phyloP scores from a whole-genome alignment of 257 asterid genomes.

The Solanum chmielewskii region DNA sequence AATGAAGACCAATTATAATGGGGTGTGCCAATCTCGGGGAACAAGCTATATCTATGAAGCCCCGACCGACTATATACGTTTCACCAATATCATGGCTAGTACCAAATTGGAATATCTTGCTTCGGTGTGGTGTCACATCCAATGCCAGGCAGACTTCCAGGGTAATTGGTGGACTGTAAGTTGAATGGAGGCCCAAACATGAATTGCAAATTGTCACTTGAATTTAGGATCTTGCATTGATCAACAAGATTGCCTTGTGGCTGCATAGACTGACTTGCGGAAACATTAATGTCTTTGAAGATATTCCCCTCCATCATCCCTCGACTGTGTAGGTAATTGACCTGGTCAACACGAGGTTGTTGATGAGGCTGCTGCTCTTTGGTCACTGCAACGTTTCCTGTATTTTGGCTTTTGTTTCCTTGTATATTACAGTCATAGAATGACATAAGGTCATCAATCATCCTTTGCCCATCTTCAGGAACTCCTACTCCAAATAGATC shows the following conservation, averaged over 20 bases:
- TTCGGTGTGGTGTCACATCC: slow-evolving; percentile 23
- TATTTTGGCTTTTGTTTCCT: slow-evolving; percentile 20
- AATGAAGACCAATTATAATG: not conserved
- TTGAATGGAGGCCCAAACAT: slow-evolving; percentile 45
- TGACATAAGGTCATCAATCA: slow-evolving; percentile 59
- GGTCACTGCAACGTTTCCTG: slow-evolving; percentile 2
- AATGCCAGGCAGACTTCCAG: slow-evolving; percentile 24
- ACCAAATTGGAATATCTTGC: slow-evolving; percentile 48
- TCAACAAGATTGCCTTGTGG: slow-evolving; percentile 23
- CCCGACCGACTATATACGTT: not conserved
- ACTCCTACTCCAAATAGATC: slow-evolving; percentile 48
- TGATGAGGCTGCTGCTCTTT: slow-evolving; percentile 20
- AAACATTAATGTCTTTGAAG: slow-evolving; percentile 25
- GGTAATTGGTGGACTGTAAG: slow-evolving; percentile 24
- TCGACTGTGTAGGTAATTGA: slow-evolving; percentile 25
- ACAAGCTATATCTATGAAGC: not conserved
- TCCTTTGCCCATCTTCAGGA: slow-evolving; percentile 69
- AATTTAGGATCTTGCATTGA: slow-evolving; percentile 24
- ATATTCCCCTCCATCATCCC: slow-evolving; percentile 26
- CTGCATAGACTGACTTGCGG: slow-evolving; percentile 14
- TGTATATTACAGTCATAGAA: slow-evolving; percentile 41
- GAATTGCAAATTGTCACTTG: slow-evolving; percentile 30
- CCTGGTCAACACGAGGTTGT: slow-evolving; percentile 23
- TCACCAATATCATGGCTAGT: slow-evolving; percentile 9
- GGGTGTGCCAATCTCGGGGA: not conserved